A percentile compares a stretch with the other conserved stretches of the same genome.
These are phyloP conservation scores for Malassezia brasiliensis DNA, from an alignment of 1,284 basidiomycete species.

Conservation along the genomic window DNA sequence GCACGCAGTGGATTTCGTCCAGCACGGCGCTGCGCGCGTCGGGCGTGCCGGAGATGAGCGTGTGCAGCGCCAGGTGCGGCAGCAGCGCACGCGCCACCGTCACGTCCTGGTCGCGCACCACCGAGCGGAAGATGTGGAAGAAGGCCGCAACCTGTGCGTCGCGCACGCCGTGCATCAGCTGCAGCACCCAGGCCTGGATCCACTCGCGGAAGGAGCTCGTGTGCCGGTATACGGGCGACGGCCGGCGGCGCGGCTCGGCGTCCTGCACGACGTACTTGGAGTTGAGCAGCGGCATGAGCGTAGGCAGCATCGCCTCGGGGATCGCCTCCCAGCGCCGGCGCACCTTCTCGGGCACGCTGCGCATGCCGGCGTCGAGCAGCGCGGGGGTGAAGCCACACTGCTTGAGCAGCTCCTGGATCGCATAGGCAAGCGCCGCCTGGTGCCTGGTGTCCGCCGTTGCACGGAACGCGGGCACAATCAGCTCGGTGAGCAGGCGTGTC, in stretches of 20 bases:
- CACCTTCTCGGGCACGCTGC: conserved; percentile 54
- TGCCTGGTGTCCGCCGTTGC: conserved; percentile 88
- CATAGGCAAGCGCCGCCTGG: conserved; percentile 78
- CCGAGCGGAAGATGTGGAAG: conserved; percentile 69
- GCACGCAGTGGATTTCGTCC: conserved; percentile 67
- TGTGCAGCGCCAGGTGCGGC: conserved; percentile 80
- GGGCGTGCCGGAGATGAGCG: conserved; percentile 68
- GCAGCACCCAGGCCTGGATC: conserved; percentile 79
- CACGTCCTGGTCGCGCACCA: conserved; percentile 77
- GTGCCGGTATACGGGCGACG: conserved; percentile 57
- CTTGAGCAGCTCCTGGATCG: conserved; percentile 81
- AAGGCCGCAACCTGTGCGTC: conserved; percentile 7
- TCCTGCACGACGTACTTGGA: conserved; percentile 38
- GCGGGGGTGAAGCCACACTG: conserved; percentile 76
- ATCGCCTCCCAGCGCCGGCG: conserved; percentile 63
- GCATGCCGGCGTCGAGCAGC: conserved; percentile 54
- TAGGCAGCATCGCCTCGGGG: conserved; percentile 76
- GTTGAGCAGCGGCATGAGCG: conserved; percentile 64
- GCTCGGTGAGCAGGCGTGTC: conserved; percentile 71
- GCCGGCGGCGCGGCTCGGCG: conserved; percentile 20
- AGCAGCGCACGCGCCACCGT: conserved; percentile 79
- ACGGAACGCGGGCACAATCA: conserved; percentile 83
- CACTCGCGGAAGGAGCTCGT: conserved; percentile 83
- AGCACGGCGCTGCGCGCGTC: conserved; percentile 57
- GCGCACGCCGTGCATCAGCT: conserved; percentile 60